Percentiles rank a stretch among this genome's conserved stretches.
Conservation (phyloP, 78 protist species). For the Isochrysis galbana region DNA sequence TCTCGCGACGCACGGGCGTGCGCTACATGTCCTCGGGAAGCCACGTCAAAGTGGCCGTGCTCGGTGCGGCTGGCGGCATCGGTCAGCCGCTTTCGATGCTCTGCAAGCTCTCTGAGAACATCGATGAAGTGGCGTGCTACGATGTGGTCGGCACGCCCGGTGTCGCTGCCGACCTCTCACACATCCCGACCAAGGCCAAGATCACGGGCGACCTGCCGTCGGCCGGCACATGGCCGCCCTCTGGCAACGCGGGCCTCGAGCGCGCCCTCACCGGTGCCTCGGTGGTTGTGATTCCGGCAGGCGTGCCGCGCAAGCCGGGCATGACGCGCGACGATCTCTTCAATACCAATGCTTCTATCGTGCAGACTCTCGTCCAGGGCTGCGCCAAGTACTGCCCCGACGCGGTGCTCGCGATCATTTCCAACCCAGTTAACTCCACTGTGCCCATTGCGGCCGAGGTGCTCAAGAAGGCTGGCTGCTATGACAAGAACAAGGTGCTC, state of each 20-base stretch:
- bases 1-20: no score
- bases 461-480: constrained; percentile 55
- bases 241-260: not conserved
- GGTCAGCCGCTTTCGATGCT: constrained; percentile 87
- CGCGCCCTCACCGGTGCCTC: not conserved
- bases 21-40: not conserved
- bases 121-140: constrained; percentile 63
- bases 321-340: constrained; percentile 80
- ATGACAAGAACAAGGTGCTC: constrained; percentile 47
- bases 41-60: constrained; percentile 68
- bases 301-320: constrained; percentile 93
- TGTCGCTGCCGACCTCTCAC: constrained; percentile 82
- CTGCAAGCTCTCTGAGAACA: constrained; percentile 38
- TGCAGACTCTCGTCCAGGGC: constrained; percentile 67
- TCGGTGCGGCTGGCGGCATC: constrained; percentile 87
- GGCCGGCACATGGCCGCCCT: not conserved
- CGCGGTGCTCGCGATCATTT: constrained; percentile 71
- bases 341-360: constrained; percentile 79
- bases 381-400: constrained; percentile 76
- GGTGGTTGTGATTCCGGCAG: constrained; percentile 83
- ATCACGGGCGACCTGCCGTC: not conserved
- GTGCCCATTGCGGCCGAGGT: constrained; percentile 38
- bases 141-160: constrained; percentile 74
- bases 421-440: constrained; percentile 86
- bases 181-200: constrained; percentile 58